These are phyloP conservation scores for Xylaria multiplex DNA, from an alignment of 2,329 filamentous ascomycete species.

Conservation along the genomic window DNA sequence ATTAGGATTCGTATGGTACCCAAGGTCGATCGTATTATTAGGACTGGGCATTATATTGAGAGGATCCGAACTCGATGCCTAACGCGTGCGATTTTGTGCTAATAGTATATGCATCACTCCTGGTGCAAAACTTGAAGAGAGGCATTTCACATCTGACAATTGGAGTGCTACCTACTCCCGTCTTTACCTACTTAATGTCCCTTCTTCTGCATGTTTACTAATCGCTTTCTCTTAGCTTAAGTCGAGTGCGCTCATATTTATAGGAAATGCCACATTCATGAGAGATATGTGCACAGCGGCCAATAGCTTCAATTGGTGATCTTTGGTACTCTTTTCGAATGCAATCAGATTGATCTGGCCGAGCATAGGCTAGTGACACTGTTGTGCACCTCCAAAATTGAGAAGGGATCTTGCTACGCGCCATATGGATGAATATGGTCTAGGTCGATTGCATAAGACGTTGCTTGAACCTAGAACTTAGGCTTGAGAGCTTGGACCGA, in stretches of 20 bases:
- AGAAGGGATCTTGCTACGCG: background rate
- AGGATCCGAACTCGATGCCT: background rate
- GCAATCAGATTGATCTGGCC: no score
- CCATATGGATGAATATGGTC: background rate
- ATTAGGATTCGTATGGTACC: background rate
- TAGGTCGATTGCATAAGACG: constrained; percentile 1
- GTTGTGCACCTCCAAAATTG: background rate
- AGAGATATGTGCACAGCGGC: background rate
- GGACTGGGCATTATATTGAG: background rate
- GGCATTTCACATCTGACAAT: background rate
- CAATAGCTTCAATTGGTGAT: no score
- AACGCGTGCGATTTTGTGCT: background rate
- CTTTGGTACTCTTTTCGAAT: no score
- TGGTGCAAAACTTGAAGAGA: background rate
- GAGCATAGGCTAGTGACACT: no score
- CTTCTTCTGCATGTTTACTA: background rate
- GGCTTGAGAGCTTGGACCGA: background rate
- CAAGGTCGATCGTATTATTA: background rate
- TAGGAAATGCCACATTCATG: background rate
- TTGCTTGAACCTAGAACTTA: background rate
- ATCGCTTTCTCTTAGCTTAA: background rate
- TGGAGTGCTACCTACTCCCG: background rate
- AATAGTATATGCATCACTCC: background rate
- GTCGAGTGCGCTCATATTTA: background rate
- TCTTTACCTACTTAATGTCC: background rate